These are phyloP conservation scores for Coniochaeta hoffmannii DNA, from an alignment of 2,329 filamentous ascomycete genomes.

Conservation along the genomic window DNA sequence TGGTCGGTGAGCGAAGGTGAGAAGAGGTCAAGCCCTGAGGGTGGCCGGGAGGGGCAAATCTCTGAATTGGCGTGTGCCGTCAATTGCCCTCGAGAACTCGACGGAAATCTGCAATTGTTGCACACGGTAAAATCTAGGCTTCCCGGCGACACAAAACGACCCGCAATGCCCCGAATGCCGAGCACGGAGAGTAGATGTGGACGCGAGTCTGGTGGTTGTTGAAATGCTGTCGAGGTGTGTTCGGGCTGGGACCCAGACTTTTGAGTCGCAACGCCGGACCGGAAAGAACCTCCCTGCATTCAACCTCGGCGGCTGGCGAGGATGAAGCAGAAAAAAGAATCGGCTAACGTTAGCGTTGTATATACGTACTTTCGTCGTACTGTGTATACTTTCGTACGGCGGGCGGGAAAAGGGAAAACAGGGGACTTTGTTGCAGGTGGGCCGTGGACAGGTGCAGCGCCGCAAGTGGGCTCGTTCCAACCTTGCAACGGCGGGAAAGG, in stretches of 20 bases:
- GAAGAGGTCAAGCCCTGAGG: background rate
- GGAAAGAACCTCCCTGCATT: background rate
- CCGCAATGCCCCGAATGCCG: background rate
- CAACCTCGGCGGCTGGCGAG: slow-evolving; percentile 1
- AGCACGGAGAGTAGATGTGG: background rate
- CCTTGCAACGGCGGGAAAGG: background rate
- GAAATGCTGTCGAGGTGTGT: background rate
- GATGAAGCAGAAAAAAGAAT: background rate
- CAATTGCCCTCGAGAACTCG: background rate
- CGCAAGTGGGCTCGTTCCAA: slow-evolving; percentile 2
- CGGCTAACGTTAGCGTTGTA: background rate
- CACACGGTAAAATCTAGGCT: background rate
- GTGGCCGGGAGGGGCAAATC: background rate
- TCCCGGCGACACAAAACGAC: background rate
- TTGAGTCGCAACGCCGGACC: background rate
- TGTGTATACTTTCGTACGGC: no score
- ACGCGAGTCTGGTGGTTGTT: background rate
- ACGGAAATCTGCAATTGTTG: background rate
- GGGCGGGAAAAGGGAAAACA: no score
- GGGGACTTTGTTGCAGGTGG: background rate
- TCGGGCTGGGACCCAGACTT: background rate
- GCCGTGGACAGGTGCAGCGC: background rate
- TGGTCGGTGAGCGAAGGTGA: slow-evolving; percentile 1
- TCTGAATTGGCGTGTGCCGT: background rate
- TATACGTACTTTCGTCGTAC: no score